phyloP scores from a whole-genome alignment of 768 basidiomycete species.

The Hortiboletus campestris region DNA sequence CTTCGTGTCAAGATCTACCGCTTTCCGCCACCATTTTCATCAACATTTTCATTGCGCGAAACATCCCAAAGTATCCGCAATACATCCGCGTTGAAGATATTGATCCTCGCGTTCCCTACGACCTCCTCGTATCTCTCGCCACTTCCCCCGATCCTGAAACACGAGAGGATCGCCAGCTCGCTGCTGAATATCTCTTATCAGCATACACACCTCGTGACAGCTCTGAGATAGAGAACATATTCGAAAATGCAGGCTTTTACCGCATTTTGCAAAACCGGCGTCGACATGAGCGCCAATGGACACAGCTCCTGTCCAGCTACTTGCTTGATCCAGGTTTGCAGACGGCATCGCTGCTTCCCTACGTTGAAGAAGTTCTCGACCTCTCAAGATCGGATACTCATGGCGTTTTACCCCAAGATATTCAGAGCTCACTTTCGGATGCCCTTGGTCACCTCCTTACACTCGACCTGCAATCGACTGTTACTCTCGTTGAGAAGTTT shows the following conservation, averaged over 20 bases:
- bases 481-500: constrained; percentile 67
- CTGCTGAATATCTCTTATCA: constrained; percentile 90
- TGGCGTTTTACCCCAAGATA: constrained; percentile 51
- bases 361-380: constrained; percentile 59
- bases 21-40: constrained; percentile 75
- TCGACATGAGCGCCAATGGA: constrained; percentile 74
- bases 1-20: constrained; percentile 51
- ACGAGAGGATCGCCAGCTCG: constrained; percentile 91
- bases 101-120: constrained; percentile 64
- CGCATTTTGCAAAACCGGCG: constrained; percentile 85
- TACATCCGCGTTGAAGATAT: constrained; percentile 51
- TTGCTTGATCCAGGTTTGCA: constrained; percentile 69
- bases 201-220: constrained; percentile 82
- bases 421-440: constrained; percentile 51
- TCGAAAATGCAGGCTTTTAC: constrained; percentile 85
- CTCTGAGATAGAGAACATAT: constrained; percentile 63
- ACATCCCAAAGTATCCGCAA: constrained; percentile 95
- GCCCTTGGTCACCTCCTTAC: constrained; percentile 66
- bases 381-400: constrained; percentile 46
- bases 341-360: constrained; percentile 60
- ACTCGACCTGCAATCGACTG: constrained; percentile 62
- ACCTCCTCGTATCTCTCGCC: constrained; percentile 75
- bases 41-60: constrained; percentile 94
- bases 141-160: constrained; percentile 73
- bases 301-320: constrained; percentile 67